Evolutionary conservation across 23 red algal genomes (phyloP), one percentile per base, ranked within the genome.

Genomic region (Rhodosorus marinus): DNA sequence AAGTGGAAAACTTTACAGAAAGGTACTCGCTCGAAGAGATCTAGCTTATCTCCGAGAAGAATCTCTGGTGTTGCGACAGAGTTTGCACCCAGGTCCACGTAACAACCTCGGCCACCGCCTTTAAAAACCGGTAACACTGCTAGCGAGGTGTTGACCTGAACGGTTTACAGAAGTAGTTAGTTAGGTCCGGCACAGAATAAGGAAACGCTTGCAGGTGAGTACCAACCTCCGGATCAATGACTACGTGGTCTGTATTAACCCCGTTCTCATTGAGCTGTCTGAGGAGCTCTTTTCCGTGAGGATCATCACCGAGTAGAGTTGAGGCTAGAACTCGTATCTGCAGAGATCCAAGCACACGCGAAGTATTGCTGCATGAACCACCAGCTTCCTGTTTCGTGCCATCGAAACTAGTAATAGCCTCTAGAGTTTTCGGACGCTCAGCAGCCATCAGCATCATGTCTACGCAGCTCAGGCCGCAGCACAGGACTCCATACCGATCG

Each of bases 1-100:
- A 81, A 72, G 54, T 92, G 83, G 54, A 79, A 90, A 46, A 70
- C 54, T n/a, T n/a, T n/a, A n/a, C n/a, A n/a, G n/a, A n/a, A n/a
- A n/a, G n/a, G n/a, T 11, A 43, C 38, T 11, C 11, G 38, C 11
- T 43, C 38, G 17, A 43, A 43, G 5, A 61, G 57, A 14, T 69
- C 58, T 31, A 45, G 54, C 8, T n/a, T 0, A 11, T 54, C 50
- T 5, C 6, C 49, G 33, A 61, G n/a, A 5, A 68, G 53, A n/a
- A 40, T 56, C 8, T 38, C 63, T 3, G 17, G 17, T 20, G 53
- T 36, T 24, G 57, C 29, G 1, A 5, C 29, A 17, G 60, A 33
- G 32, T 92, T 92, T 24, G 83, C 72, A 38, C 72, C 83, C 29
- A 92, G 70, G 3, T 76, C 66, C 8, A 80, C 75, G 43, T 74